Evolutionary conservation across 2,329 filamentous ascomycete species (phyloP).

Genomic region (Setomelanomma holmii): DNA sequence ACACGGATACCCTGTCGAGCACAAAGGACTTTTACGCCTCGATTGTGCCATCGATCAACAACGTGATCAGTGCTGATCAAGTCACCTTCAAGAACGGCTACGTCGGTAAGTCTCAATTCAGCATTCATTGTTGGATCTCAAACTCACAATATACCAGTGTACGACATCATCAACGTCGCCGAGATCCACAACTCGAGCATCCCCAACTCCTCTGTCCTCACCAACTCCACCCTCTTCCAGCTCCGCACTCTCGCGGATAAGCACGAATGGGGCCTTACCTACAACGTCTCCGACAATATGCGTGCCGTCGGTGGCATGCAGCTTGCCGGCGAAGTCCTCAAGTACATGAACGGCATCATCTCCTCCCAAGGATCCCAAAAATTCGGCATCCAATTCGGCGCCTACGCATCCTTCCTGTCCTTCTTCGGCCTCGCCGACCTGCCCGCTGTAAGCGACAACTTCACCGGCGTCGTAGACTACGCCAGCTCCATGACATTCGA

Average conservation of each 20-base stretch:
- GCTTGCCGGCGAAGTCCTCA: constrained; percentile 56
- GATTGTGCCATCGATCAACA: constrained; percentile 60
- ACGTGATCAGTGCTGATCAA: constrained; percentile 56
- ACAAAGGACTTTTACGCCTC: constrained; percentile 63
- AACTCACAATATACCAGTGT: constrained; percentile 50
- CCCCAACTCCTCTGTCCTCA: constrained; percentile 60
- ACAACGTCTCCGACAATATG: constrained; percentile 66
- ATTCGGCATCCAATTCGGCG: constrained; percentile 65
- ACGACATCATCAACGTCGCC: constrained; percentile 69
- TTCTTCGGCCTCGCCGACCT: constrained; percentile 68
- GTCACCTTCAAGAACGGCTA: constrained; percentile 70
- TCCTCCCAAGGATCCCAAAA: constrained; percentile 47
- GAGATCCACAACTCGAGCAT: constrained; percentile 70
- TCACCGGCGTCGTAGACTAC: constrained; percentile 83
- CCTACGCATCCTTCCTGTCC: constrained; percentile 66
- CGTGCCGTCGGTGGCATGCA: constrained; percentile 57
- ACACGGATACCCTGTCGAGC: constrained; percentile 55
- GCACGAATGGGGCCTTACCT: constrained; percentile 84
- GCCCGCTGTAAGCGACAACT: constrained; percentile 61
- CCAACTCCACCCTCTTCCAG: constrained; percentile 67
- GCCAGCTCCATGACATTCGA: constrained; percentile 84
- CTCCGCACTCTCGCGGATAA: constrained; percentile 76
- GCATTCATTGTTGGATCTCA: background rate
- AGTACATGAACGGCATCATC: constrained; percentile 55
- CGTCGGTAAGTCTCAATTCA: constrained; percentile 56